A percentile compares a stretch with the other conserved stretches of the same genome.
phyloP scores from a whole-genome alignment of 1,284 basidiomycete species.

The Coriolopsis trogii region DNA sequence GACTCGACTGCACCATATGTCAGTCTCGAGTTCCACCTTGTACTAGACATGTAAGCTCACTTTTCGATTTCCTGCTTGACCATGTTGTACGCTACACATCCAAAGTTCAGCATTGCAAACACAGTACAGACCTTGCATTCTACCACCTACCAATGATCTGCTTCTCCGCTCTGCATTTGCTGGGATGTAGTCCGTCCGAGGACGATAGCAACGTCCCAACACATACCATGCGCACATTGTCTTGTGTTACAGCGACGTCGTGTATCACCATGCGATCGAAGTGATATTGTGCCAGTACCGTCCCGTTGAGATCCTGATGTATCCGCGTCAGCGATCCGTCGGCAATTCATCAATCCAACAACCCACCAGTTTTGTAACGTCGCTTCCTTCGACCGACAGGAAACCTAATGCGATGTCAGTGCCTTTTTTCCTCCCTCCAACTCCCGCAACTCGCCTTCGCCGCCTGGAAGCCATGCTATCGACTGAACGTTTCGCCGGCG shows the following conservation, averaged over 20 bases:
- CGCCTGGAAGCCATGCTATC: slow-evolving; percentile 71
- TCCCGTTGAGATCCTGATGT: slow-evolving; percentile 57
- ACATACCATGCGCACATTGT: slow-evolving; percentile 64
- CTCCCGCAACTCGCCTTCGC: slow-evolving; percentile 49
- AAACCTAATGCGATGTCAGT: slow-evolving; percentile 41
- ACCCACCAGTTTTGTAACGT: slow-evolving; percentile 51
- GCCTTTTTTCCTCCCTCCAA: background rate
- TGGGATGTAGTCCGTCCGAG: slow-evolving; percentile 66
- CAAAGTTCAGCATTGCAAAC: background rate
- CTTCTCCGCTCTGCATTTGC: slow-evolving; percentile 75
- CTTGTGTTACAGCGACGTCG: slow-evolving; percentile 74
- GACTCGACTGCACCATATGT: slow-evolving; percentile 53
- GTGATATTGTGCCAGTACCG: slow-evolving; percentile 57
- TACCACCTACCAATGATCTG: slow-evolving; percentile 65
- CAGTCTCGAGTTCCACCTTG: background rate
- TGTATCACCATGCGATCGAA: slow-evolving; percentile 70
- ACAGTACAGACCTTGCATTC: background rate
- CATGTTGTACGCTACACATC: slow-evolving; percentile 69
- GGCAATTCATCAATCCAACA: background rate
- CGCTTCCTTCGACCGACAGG: slow-evolving; percentile 57
- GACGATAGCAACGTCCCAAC: slow-evolving; percentile 71
- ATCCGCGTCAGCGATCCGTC: background rate
- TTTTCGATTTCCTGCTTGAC: slow-evolving; percentile 64
- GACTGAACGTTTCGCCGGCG: slow-evolving; percentile 63
- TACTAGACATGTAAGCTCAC: slow-evolving; percentile 41